Evolutionary conservation across 257 asterid genomes (phyloP), one percentile per base, ranked within the genome.

Genomic region (Solanum medicagineum): DNA sequence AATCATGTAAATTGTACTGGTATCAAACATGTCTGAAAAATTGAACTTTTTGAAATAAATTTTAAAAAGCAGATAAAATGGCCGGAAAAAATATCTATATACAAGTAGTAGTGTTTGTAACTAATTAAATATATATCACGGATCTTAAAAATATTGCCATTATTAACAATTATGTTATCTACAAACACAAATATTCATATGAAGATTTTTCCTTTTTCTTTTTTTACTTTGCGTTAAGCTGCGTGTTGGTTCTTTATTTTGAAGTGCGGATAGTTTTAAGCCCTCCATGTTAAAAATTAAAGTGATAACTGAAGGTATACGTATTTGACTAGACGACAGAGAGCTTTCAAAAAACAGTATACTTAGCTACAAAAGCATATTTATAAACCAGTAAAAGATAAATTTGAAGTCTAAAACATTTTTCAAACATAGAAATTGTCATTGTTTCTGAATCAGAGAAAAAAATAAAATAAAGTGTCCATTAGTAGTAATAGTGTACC

Each of bases 401-500:
- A 75, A 47, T 2, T 14, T 24, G 49, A 14, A 75, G 14, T 6
- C 24, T 1, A 49, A 74, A 47, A 71, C 45, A 7, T 20, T 5
- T 20, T 74, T 42, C 59, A 3, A 2, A 15, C 8, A 24, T 15
- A 51, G 62, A 77, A 51, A 4, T 53, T 24, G 82, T 77, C 49
- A 68, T 16, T 68, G 13, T 16, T 36, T 10, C 3, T 8, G 42
- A 75, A 29, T 26, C 29, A 56, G 65, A 13, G 44, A 9, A 24
- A 57, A 29, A 26, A 44, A 24, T n/a, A 29, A 19, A 44, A 13
- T 8, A 36, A 20, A 22, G 15, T 24, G 49, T 11, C 7, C 2
- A 53, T 36, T 45, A 45, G 11, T 20, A 66, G 24, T 60, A 4
- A 36, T 36, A 36, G 42, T 36, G 55, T 84, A 94, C 97, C 99